phyloP scores from a whole-genome alignment of 2,329 filamentous ascomycete species.

The Cadophora sp. region DNA sequence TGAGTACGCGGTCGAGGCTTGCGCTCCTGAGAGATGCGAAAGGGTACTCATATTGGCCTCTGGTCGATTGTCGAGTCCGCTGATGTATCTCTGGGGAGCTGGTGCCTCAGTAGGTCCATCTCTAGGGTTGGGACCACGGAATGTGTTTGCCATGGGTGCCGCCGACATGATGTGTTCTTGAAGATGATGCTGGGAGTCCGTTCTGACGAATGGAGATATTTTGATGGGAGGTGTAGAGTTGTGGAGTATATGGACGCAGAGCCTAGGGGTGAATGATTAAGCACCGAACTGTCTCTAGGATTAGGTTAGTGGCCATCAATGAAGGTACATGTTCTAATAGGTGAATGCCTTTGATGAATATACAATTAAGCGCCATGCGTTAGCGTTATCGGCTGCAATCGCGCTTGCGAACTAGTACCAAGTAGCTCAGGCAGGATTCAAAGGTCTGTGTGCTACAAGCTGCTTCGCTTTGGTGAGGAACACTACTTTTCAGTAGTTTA shows the following conservation, averaged over 20 bases:
- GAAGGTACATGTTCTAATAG: not conserved
- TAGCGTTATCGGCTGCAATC: not conserved
- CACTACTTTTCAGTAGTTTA: too few species aligned
- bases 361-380: not conserved
- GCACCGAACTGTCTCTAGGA: not conserved
- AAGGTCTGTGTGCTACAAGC: too few species aligned
- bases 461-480: too few species aligned
- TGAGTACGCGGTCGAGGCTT: constrained; percentile 30
- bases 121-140: constrained; percentile 1
- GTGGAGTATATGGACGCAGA: not conserved
- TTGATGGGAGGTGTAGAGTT: not conserved
- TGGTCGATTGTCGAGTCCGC: constrained; percentile 19
- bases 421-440: too few species aligned
- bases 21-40: constrained; percentile 32
- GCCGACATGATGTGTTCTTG: not conserved
- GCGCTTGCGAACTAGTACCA: too few species aligned
- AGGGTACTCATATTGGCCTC: constrained; percentile 34
- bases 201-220: not conserved
- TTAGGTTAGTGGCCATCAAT: too few species aligned
- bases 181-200: not conserved
- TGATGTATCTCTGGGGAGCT: constrained; percentile 4
- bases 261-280: not conserved
- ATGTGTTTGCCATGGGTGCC: not conserved
- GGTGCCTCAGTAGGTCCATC: not conserved
- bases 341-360: not conserved